Base-by-base conservation (phyloP, 2,329 filamentous ascomycete genomes). In the Colletotrichum tropicale region DNA sequence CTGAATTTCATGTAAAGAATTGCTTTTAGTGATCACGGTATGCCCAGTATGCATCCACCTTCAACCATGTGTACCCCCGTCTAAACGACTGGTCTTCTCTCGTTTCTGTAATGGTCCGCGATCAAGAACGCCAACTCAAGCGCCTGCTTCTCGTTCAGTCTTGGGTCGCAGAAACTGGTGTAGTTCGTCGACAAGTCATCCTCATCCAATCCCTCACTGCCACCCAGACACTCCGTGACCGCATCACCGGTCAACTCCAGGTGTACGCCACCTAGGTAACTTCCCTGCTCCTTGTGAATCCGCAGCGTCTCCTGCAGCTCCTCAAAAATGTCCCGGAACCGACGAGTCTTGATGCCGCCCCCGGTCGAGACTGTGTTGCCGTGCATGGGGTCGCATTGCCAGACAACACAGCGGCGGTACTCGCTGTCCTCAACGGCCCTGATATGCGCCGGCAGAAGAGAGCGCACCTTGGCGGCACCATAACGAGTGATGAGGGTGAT, bases 371-470 rank as follows among this genome's bases (percentile, higher is more conserved):
- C 87, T 48, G 92, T 94, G 85, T 94, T 94, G 77, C 97, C 97
- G 86, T 99, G 97, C 97, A 99, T 99, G 26, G 97, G 97, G 85
- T 99, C 97, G 86, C 96, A 98, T 87, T 98, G 97, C 96, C 96
- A 98, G 80, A 98, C 95, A 6, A 98, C 95, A 26, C 85, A 86
- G 66, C 88, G 84, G 62, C 84, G 84, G 84, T 92, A 92, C 85
- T 93, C 95, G 73, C 94, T 96, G 80, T 89, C 89, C 84, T 97
- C 94, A 30, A 99, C 96, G 48, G 95, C 95, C 79, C 94, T 92
- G 83, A 99, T 98, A 85, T 98, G 97, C 10, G 87, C 89, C 0
- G 96, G 95, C 1, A 99, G 91, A 77, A 98, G 91, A 7, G 90
- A 85, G 66, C 91, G 88, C 56, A 99, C 95, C 79, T 94, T 94